Base-by-base conservation (phyloP, 441 rosid genomes). In the Flueggea neowawraea region DNA sequence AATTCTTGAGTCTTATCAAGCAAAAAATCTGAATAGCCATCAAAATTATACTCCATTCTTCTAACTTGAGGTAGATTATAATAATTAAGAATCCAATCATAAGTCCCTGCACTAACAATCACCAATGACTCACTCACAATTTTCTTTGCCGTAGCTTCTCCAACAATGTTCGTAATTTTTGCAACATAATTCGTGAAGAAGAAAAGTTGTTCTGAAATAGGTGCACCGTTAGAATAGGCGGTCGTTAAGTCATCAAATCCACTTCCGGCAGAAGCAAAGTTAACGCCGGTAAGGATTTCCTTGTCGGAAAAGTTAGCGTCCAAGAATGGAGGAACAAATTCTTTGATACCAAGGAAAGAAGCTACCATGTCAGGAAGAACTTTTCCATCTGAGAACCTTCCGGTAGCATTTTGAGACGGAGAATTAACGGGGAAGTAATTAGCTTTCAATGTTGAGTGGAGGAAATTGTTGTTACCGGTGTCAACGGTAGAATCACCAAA, bases 401-500 rank as follows among this genome's bases (percentile, higher is more conserved):
- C 48, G 16, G 62, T 45, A 6, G 28, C 48, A 12, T 6, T 43
- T 5, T 58, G 12, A 12, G 48, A 6, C 8, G 28, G 50, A 10
- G 39, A 58, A 31, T 58, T 55, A 10, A 9, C 1, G n/a, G 48
- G 51, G 49, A 16, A 16, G 22, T 39, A 36, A 49, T 58, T 16
- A 49, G 62, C 48, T 41, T 36, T 39, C 49, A 14, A 13, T 3
- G 33, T 15, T n/a, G 62, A 14, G 11, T 28, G 15, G 49, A n/a
- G 6, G 17, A 22, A 16, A 49, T 55, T 55, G 58, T 55, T 55
- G 58, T 28, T 55, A 14, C 58, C 58, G 6, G 58, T 55, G 58
- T 54, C 57, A 14, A 54, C 31, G 32, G 57, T 6, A 12, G 58
- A 55, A 41, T 55, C 58, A n/a, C 58, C 58, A 41, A 55, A 55